Conservation (phyloP, 768 basidiomycete genomes). For the Cystobasidium onofrii region DNA sequence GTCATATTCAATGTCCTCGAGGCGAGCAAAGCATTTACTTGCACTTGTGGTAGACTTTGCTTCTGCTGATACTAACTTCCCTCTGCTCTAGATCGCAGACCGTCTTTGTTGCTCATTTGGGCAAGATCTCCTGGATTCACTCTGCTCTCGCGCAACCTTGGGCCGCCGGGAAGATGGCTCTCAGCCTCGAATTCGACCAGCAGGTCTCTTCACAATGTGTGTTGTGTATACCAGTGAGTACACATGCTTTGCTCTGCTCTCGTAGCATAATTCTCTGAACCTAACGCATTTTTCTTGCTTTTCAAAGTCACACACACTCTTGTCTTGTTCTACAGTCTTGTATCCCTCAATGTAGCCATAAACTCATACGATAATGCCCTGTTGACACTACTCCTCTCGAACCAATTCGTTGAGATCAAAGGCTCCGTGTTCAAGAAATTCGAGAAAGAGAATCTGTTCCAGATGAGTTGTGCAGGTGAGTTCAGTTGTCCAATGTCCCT, state of each 20-base stretch:
- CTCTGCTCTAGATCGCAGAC: conserved; percentile 69
- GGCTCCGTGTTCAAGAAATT: conserved; percentile 99
- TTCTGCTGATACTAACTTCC: too few relatives aligned
- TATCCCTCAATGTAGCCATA: conserved; percentile 90
- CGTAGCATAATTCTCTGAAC: background rate
- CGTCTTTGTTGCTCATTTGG: conserved; percentile 90
- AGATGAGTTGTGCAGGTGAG: conserved; percentile 91
- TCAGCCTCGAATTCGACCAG: conserved; percentile 60
- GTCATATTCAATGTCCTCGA: conserved; percentile 98
- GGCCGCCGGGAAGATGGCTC: conserved; percentile 54
- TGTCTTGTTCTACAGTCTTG: conserved; percentile 93
- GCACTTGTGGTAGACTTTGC: too few relatives aligned
- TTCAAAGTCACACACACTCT: conserved; percentile 72
- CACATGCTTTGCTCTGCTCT: background rate
- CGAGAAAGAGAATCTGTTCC: conserved; percentile 96
- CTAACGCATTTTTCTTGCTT: background rate
- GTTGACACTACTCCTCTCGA: conserved; percentile 84
- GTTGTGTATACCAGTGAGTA: conserved; percentile 69
- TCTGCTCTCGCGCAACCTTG: conserved; percentile 87
- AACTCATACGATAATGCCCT: conserved; percentile 96
- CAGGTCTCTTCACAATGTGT: conserved; percentile 74
- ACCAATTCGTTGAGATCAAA: conserved; percentile 99
- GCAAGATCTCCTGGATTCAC: conserved; percentile 90
- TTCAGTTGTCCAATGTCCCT: too few relatives aligned
- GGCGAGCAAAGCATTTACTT: conserved; percentile 54